Evolutionary conservation across 176 grass and related monocot species (phyloP).

Genomic region (Hsuehochloa calcarea): DNA sequence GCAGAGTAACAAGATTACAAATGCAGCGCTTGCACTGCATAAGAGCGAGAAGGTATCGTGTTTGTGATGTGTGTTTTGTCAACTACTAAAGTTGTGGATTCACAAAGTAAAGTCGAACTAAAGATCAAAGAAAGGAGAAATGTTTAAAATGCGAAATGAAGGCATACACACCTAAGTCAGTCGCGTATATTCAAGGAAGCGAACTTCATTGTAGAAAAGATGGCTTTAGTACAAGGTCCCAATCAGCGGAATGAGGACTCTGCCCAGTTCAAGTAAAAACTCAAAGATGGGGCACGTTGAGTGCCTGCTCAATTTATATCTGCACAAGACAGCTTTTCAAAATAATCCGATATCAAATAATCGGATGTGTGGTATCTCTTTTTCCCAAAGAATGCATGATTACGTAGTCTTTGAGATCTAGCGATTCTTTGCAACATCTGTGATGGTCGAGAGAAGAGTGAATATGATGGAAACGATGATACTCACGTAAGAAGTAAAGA

Average conservation of each 20-base stretch:
- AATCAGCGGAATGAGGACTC: constrained; percentile 37
- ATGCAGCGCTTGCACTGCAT: constrained; percentile 67
- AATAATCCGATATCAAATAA: constrained; percentile 29
- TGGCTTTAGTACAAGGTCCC: constrained; percentile 25
- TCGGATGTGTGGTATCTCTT: constrained; percentile 27
- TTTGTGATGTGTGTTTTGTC: constrained; percentile 78
- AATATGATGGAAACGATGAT: constrained; percentile 50
- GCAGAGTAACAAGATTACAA: constrained; percentile 71
- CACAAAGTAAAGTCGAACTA: constrained; percentile 31
- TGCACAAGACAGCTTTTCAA: constrained; percentile 35
- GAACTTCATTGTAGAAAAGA: constrained; percentile 48
- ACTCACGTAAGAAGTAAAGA: constrained; percentile 63
- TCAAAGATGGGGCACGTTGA: constrained; percentile 81
- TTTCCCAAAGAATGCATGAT: constrained; percentile 42
- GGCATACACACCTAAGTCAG: constrained; percentile 58
- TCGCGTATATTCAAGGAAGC: constrained; percentile 63
- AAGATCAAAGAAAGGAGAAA: constrained; percentile 53
- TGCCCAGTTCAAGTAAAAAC: constrained; percentile 25
- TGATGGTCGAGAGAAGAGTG: constrained; percentile 45
- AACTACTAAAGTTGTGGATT: constrained; percentile 48
- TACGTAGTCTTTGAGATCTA: constrained; percentile 13
- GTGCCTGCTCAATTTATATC: constrained; percentile 55
- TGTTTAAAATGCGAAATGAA: constrained; percentile 47
- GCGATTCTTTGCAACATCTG: constrained; percentile 25
- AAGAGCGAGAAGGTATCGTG: constrained; percentile 63